Percentiles rank a stretch among this genome's conserved stretches.
phyloP scores from a whole-genome alignment of 2,329 filamentous ascomycete species.

The Verticillium alfalfae region DNA sequence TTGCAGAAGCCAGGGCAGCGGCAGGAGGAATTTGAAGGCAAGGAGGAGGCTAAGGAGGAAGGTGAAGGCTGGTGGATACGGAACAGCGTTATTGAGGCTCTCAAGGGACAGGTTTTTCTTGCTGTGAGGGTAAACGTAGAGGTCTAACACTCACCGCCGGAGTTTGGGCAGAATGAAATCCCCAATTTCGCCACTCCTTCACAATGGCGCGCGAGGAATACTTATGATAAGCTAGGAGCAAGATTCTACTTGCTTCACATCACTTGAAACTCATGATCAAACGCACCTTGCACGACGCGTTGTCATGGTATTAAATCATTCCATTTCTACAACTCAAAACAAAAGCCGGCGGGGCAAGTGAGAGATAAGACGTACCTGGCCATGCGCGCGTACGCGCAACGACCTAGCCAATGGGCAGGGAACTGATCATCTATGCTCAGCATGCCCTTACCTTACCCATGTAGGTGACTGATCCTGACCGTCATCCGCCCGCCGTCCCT shows the following conservation, averaged over 20 bases:
- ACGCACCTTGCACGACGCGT: neutral
- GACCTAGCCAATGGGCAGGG: neutral
- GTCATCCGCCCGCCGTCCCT: neutral
- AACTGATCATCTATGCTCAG: neutral
- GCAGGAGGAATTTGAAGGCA: slow-evolving; percentile 13
- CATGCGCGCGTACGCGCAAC: neutral
- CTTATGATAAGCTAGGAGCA: too few relatives aligned
- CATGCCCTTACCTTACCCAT: neutral
- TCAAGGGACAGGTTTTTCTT: slow-evolving; percentile 52
- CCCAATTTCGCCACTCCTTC: too few relatives aligned
- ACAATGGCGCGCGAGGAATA: too few relatives aligned
- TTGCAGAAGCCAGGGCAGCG: slow-evolving; percentile 18
- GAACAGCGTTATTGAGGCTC: slow-evolving; percentile 46
- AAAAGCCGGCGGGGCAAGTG: neutral
- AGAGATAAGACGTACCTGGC: neutral
- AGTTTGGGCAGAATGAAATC: too few relatives aligned
- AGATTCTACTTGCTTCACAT: too few relatives aligned
- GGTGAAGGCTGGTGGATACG: slow-evolving; percentile 47
- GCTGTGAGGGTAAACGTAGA: slow-evolving; percentile 29
- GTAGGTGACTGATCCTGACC: neutral
- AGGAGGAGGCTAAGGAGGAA: slow-evolving; percentile 9
- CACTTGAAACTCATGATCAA: neutral
- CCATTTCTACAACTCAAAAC: neutral
- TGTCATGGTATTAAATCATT: neutral
- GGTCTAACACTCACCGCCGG: too few relatives aligned